Percentiles rank a stretch among this genome's conserved stretches.
Evolutionary conservation across 257 asterid genomes (phyloP).

Genomic region (Voacanga thouarsii): DNA sequence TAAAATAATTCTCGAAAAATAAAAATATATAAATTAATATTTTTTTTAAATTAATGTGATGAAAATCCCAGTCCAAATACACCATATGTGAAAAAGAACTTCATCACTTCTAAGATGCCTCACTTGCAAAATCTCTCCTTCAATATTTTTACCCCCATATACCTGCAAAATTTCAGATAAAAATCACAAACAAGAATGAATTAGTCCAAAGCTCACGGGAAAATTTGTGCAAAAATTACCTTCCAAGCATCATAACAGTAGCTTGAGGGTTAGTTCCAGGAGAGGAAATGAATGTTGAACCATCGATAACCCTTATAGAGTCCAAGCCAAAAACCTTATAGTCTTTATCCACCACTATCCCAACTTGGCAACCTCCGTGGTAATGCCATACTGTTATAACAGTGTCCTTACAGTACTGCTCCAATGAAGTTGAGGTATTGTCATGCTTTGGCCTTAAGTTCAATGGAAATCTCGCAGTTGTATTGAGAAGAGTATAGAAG

Average conservation of each 20-base stretch:
- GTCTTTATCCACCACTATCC: conserved; percentile 62
- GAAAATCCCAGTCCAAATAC: too few relatives aligned
- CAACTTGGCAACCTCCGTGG: conserved; percentile 82
- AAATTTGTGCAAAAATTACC: conserved; percentile 33
- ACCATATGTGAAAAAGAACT: too few relatives aligned
- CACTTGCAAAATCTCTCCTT: background rate
- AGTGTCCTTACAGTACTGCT: conserved; percentile 77
- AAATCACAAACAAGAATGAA: too few relatives aligned
- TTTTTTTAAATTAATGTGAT: too few relatives aligned
- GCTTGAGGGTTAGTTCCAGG: conserved; percentile 97
- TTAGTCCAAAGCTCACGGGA: too few relatives aligned
- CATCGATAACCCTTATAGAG: conserved; percentile 65
- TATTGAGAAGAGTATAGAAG: conserved; percentile 51
- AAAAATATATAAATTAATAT: too few relatives aligned
- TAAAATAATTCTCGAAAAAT: too few relatives aligned
- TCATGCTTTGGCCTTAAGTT: conserved; percentile 63
- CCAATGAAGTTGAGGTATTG: conserved; percentile 57
- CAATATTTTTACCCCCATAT: background rate
- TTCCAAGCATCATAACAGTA: conserved; percentile 89
- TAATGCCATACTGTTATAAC: conserved; percentile 95
- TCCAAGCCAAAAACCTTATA: conserved; percentile 59
- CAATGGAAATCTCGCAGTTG: conserved; percentile 58
- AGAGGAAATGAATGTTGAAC: conserved; percentile 68
- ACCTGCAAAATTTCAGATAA: background rate
- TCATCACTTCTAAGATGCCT: too few relatives aligned